A percentile compares a stretch with the other conserved stretches of the same genome.
These are phyloP conservation scores for Calonectria montana DNA, from an alignment of 2,329 filamentous ascomycete species.

Conservation along the genomic window DNA sequence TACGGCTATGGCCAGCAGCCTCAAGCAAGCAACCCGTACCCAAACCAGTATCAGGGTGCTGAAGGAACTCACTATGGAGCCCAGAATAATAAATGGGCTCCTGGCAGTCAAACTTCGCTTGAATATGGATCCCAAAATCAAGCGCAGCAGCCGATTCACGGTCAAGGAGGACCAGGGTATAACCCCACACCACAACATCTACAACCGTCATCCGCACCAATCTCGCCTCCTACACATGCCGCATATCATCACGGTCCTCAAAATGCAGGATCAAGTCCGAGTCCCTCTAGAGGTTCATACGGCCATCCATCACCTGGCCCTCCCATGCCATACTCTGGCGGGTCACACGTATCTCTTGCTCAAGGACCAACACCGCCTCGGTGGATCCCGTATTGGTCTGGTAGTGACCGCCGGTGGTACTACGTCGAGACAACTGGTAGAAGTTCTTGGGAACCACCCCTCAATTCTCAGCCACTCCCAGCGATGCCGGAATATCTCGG, in stretches of 20 bases:
- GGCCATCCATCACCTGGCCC: background rate
- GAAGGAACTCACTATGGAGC: slow-evolving; percentile 5
- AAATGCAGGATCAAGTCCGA: background rate
- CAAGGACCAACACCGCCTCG: slow-evolving; percentile 20
- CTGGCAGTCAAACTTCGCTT: background rate
- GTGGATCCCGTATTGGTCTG: slow-evolving; percentile 39
- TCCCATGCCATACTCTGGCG: background rate
- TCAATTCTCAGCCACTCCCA: slow-evolving; percentile 1
- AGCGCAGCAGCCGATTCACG: slow-evolving; percentile 6
- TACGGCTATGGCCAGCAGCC: background rate
- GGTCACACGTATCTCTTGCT: background rate
- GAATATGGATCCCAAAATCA: background rate
- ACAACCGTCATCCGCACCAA: slow-evolving; percentile 1
- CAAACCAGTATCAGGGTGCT: background rate
- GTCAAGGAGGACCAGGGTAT: slow-evolving; percentile 4
- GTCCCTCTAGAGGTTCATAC: background rate
- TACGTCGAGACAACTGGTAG: slow-evolving; percentile 28
- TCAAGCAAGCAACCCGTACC: background rate
- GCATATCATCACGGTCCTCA: background rate
- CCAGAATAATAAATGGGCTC: background rate
- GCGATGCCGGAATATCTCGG: slow-evolving; percentile 26
- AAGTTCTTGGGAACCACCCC: slow-evolving; percentile 20
- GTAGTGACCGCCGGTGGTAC: slow-evolving; percentile 26
- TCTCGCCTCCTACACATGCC: background rate
- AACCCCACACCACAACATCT: background rate